These are phyloP conservation scores for Globisporangium cederbergense DNA, from an alignment of 352 stramenopile species.

Conservation along the genomic window DNA sequence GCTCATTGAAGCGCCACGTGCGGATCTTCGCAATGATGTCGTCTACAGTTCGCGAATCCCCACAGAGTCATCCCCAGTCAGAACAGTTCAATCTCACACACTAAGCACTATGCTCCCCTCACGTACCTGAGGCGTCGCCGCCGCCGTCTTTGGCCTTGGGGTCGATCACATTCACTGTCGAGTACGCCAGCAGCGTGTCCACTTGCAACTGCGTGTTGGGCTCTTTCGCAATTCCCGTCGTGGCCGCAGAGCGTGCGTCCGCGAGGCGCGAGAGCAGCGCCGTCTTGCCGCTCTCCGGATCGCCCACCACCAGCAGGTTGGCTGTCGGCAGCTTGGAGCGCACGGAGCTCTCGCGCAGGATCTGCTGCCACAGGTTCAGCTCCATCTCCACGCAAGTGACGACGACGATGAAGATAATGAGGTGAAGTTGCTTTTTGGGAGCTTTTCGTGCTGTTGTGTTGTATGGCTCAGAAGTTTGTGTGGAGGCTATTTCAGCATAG, in stretches of 20 bases:
- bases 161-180: constrained; percentile 66
- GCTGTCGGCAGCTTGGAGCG: constrained; percentile 62
- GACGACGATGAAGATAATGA: neutral
- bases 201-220: constrained; percentile 19
- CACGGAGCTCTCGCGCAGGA: constrained; percentile 80
- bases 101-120: neutral
- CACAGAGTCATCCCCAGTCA: neutral
- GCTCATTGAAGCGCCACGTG: constrained; percentile 75
- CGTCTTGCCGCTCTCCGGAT: constrained; percentile 71
- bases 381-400: neutral
- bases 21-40: constrained; percentile 75
- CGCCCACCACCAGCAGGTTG: constrained; percentile 69
- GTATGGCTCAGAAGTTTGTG: neutral
- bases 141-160: constrained; percentile 52
- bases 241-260: constrained; percentile 19
- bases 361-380: constrained; percentile 76
- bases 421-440: constrained; percentile 5
- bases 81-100: neutral
- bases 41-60: constrained; percentile 24
- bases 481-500: neutral
- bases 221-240: constrained; percentile 17
- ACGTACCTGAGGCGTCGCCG: constrained; percentile 36
- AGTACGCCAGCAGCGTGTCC: constrained; percentile 54
- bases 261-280: constrained; percentile 63
- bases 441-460: constrained; percentile 1